Percentiles rank a stretch among this genome's conserved stretches.
phyloP scores from a whole-genome alignment of 1,284 basidiomycete species.

The Apiotrichum laibachii region DNA sequence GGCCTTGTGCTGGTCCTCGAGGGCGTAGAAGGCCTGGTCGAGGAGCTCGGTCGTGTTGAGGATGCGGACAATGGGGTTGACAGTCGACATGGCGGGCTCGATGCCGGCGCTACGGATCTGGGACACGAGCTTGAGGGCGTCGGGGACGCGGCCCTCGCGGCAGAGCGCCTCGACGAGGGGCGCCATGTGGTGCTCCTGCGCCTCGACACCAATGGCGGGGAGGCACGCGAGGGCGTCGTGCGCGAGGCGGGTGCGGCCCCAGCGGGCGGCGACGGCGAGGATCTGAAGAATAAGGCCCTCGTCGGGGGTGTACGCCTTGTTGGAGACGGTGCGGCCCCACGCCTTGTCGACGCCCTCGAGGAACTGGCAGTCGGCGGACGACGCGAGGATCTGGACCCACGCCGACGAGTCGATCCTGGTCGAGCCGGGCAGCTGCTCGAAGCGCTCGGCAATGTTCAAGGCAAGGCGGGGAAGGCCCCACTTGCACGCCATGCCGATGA shows the following conservation, averaged over 20 bases:
- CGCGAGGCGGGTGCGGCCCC: conserved; percentile 67
- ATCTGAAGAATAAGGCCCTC: conserved; percentile 70
- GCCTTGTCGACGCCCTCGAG: conserved; percentile 62
- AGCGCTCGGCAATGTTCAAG: conserved; percentile 29
- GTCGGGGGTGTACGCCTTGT: conserved; percentile 61
- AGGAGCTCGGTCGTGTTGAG: conserved; percentile 59
- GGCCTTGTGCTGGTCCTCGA: conserved; percentile 62
- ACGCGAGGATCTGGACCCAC: conserved; percentile 39
- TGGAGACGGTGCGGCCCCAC: conserved; percentile 63
- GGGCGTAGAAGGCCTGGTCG: conserved; percentile 63
- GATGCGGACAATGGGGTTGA: conserved; percentile 55
- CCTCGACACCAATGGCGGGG: conserved; percentile 54
- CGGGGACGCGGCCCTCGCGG: conserved; percentile 39
- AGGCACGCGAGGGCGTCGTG: conserved; percentile 62
- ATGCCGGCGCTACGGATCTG: conserved; percentile 37
- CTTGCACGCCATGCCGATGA: conserved; percentile 33
- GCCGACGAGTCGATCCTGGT: conserved; percentile 13
- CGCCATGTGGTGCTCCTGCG: conserved; percentile 57
- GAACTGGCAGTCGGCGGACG: conserved; percentile 48
- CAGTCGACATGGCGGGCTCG: conserved; percentile 31
- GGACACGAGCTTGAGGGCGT: conserved; percentile 40
- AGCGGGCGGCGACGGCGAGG: conserved; percentile 68
- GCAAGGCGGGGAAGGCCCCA: conserved; percentile 38
- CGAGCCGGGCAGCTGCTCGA: conserved; percentile 19
- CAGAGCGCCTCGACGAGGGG: conserved; percentile 49